These are phyloP conservation scores for Royoungia palumana DNA, from an alignment of 768 basidiomycete species.

Conservation along the genomic window DNA sequence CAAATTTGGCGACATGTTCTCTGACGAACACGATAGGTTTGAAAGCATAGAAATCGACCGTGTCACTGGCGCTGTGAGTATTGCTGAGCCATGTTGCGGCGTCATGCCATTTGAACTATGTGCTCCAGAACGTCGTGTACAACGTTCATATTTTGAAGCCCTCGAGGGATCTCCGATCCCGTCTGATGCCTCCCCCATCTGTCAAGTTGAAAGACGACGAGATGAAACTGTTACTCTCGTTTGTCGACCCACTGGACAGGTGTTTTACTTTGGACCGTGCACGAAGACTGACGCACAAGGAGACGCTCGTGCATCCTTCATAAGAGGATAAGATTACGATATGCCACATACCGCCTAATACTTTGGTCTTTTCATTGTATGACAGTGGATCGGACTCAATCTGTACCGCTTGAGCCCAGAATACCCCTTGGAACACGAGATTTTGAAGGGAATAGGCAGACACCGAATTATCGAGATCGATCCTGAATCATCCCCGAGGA, in stretches of 20 bases:
- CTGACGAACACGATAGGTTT: conserved; percentile 90
- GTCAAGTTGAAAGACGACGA: conserved; percentile 89
- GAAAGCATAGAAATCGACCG: conserved; percentile 80
- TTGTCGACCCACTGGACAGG: conserved; percentile 90
- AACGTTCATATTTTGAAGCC: conserved; percentile 85
- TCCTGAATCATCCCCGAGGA: too few species aligned
- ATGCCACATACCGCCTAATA: conserved; percentile 9
- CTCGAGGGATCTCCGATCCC: conserved; percentile 71
- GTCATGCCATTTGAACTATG: conserved; percentile 18
- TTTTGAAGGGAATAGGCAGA: too few species aligned
- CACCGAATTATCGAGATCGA: too few species aligned
- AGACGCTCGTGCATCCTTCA: conserved; percentile 88
- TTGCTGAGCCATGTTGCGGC: conserved; percentile 4
- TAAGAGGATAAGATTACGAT: conserved; percentile 47
- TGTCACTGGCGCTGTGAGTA: conserved; percentile 76
- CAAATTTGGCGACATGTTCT: conserved; percentile 88
- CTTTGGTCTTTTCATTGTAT: too few species aligned
- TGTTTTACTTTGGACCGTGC: conserved; percentile 85
- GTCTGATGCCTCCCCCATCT: conserved; percentile 76
- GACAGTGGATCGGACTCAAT: too few species aligned
- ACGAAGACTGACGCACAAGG: conserved; percentile 81
- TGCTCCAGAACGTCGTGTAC: conserved; percentile 71
- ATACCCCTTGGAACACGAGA: too few species aligned
- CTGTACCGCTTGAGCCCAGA: too few species aligned
- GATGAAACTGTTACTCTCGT: conserved; percentile 68